Base-by-base conservation (phyloP, 2,329 filamentous ascomycete species). In the Aspergillus nomiae region DNA sequence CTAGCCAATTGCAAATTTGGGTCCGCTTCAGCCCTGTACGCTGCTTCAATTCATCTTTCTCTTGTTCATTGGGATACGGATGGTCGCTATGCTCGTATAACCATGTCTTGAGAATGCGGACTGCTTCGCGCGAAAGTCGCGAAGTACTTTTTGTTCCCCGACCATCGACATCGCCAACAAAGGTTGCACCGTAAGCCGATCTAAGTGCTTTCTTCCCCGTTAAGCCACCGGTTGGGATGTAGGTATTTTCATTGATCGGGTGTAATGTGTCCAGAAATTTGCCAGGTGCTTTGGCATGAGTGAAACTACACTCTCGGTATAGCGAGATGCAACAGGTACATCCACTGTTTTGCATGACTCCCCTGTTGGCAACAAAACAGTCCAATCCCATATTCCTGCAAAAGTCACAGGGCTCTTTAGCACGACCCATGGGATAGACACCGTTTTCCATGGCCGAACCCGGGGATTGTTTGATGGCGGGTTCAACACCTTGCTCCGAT, bases 1-100 rank as follows among this genome's bases (percentile, higher is more conserved):
- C 93, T 54, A 97, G 87, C 93, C 93, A 97, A 75, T 96, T 96
- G 12, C 89, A 90, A 70, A 97, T 94, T 73, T 97, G 94, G 16
- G 85, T 90, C 71, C 92, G 88, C 75, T 88, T 93, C 46, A 97
- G 83, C 9, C 92, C 92, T 0, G 93, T 97, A 70, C 90, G 86
- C 54, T 86, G 84, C 76, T 92, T 90, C 30, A 97, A 82, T 65
- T 87, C 85, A 68, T 93, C 90, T 73, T 94, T 96, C 74, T 97
- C 92, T 63, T 92, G 89, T 50, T 96, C 92, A 38, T 88, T 94
- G 6, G 94, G 93, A 74, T 97, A 97, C 0, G 93, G 94, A 70
- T 96, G 91, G 58, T 90, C 86, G 71, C 86, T 87, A 74, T 97
- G 92, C 8, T 88, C 89, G 0, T 89, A 86, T 36, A 96, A 85